Evolutionary conservation across 352 stramenopile genomes (phyloP).

Genomic region (Pythium coloratum): DNA sequence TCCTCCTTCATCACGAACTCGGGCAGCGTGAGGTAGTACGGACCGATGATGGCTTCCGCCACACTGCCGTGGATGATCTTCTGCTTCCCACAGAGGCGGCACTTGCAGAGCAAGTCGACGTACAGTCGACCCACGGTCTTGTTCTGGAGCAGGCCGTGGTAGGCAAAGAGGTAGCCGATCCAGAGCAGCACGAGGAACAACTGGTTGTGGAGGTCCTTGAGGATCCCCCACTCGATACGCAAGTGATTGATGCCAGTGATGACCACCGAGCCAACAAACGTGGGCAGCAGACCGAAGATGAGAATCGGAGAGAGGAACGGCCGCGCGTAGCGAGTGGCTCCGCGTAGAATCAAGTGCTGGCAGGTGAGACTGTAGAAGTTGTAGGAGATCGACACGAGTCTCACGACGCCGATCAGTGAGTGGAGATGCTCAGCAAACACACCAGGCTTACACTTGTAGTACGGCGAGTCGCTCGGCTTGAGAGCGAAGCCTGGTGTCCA

Average conservation of each 20-base stretch:
- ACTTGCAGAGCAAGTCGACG: constrained; percentile 12
- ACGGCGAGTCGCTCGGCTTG: constrained; percentile 15
- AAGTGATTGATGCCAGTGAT: constrained; percentile 25
- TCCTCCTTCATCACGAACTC: constrained; percentile 5
- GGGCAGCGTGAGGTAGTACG: constrained; percentile 20
- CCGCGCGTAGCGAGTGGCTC: constrained; percentile 12
- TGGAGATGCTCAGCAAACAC: not conserved
- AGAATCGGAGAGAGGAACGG: constrained; percentile 12
- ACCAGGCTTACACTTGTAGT: constrained; percentile 26
- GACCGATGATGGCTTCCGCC: constrained; percentile 17
- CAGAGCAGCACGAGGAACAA: constrained; percentile 23
- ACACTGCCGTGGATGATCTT: constrained; percentile 9
- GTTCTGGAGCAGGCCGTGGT: constrained; percentile 12
- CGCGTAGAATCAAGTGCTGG: constrained; percentile 16
- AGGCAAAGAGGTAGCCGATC: constrained; percentile 15
- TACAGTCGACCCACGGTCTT: not conserved
- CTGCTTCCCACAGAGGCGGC: constrained; percentile 13
- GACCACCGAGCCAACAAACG: constrained; percentile 8
- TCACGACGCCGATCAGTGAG: constrained; percentile 11
- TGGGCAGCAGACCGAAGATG: constrained; percentile 22
- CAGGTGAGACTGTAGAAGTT: constrained; percentile 27
- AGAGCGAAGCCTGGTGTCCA: constrained; percentile 21
- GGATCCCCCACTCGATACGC: not conserved
- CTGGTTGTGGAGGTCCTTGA: constrained; percentile 22
- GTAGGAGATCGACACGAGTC: constrained; percentile 24